Evolutionary conservation across 2,329 filamentous ascomycete species (phyloP).

Genomic region (Cladosporium phlei): DNA sequence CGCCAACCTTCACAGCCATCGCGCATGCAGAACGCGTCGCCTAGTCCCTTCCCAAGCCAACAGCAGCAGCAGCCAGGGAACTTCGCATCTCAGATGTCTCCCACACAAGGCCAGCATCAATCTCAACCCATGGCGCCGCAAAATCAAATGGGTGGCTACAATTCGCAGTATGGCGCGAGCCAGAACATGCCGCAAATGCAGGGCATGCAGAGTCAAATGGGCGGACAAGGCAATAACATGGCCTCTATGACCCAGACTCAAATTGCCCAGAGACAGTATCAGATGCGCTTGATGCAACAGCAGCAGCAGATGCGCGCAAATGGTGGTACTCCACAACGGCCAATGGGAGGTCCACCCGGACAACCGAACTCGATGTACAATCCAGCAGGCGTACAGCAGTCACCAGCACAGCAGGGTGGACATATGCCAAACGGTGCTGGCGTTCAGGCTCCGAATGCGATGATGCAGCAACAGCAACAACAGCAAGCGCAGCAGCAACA

Average conservation of each 20-base stretch:
- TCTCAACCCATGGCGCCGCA: conserved; percentile 17
- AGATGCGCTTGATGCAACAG: conserved; percentile 78
- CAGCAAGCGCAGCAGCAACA: conserved; percentile 17
- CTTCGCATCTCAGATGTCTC: conserved; percentile 42
- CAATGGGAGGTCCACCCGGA: conserved; percentile 23
- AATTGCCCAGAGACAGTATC: conserved; percentile 73
- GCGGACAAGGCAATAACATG: conserved; percentile 38
- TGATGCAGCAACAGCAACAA: conserved; percentile 18
- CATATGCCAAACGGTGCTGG: conserved; percentile 22
- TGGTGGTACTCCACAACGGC: conserved; percentile 26
- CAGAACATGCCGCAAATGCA: conserved; percentile 28
- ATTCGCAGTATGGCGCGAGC: conserved; percentile 34
- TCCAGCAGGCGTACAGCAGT: conserved; percentile 15
- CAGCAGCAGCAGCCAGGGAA: conserved; percentile 24
- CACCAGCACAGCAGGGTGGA: background rate
- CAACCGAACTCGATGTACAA: conserved; percentile 27
- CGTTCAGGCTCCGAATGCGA: conserved; percentile 14
- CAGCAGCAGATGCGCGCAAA: conserved; percentile 55
- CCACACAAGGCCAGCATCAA: conserved; percentile 19
- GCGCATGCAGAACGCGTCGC: conserved; percentile 82
- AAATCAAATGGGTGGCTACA: conserved; percentile 32
- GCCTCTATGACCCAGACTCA: conserved; percentile 40
- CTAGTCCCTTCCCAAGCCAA: conserved; percentile 69
- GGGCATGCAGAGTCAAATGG: conserved; percentile 42
- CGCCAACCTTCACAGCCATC: conserved; percentile 47